Base-by-base conservation (phyloP, 306 rosid genomes). In the Cajanus cajan region DNA sequence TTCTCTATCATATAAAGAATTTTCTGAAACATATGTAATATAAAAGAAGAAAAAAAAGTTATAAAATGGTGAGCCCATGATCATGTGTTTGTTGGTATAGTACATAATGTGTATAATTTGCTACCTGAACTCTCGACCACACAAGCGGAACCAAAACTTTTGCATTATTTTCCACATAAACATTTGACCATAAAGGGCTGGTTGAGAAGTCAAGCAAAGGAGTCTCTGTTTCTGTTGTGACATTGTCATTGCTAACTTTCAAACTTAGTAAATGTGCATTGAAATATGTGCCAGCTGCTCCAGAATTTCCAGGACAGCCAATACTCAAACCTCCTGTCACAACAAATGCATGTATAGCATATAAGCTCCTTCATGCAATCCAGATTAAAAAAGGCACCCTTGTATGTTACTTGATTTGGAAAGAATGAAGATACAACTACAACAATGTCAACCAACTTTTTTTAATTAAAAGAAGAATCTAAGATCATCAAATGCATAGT, bases 221-320 rank as follows among this genome's bases (percentile, higher is more conserved):
- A 78, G 98, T 95, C 82, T 95, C 98, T 70, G 98, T 95, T 87
- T 91, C 98, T 44, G 98, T 95, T 68, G 98, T 87, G 81, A 92
- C 84, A 85, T 95, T 92, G 86, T 90, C 98, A 86, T 95, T 95
- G 81, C 98, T 87, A 68, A 95, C 98, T 84, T 82, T 89, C 78
- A 95, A 89, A 86, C 98, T 92, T 45, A 82, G 90, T 81, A 95
- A 89, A 87, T 91, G 91, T 47, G 94, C 94, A 82, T 95, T 95
- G 83, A 92, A 95, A 87, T 88, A 95, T 21, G 98, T 95, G 79
- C 98, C 98, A 64, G 98, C 98, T 36, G 98, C 98, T 84, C 98
- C 98, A 78, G 97, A 87, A 87, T 95, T 95, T 73, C 89, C 87
- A 75, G 91, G 89, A 84, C 98, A 95, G 71, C 98, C 98, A 82